Percentiles rank a stretch among this genome's conserved stretches.
These are phyloP conservation scores for Oryza australiensis DNA, from an alignment of 176 grass and related monocot species.

Conservation along the genomic window DNA sequence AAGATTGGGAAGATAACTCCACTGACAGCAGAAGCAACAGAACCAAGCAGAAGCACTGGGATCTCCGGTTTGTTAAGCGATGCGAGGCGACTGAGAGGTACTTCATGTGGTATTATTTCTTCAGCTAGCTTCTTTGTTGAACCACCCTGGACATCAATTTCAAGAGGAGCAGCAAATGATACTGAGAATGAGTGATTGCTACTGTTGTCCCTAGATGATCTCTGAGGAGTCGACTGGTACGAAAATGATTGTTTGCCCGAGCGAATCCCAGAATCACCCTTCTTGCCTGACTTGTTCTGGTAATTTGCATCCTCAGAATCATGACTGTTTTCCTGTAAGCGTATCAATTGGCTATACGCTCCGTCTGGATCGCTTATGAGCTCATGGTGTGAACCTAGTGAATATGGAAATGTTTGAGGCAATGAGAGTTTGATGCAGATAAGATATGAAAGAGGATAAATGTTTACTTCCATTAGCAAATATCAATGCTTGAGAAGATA, in stretches of 20 bases:
- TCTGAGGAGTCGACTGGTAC: slow-evolving; percentile 39
- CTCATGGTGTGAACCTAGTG: slow-evolving; percentile 62
- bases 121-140: slow-evolving; percentile 31
- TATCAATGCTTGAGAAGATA: slow-evolving; percentile 19
- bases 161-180: slow-evolving; percentile 37
- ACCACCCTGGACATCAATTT: slow-evolving; percentile 42
- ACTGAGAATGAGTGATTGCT: slow-evolving; percentile 52
- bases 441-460: neutral
- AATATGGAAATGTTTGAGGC: slow-evolving; percentile 18
- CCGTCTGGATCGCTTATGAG: slow-evolving; percentile 62
- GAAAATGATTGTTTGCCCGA: slow-evolving; percentile 43
- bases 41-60: slow-evolving; percentile 66
- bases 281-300: slow-evolving; percentile 38
- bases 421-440: neutral
- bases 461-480: neutral
- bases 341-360: slow-evolving; percentile 75
- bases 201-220: slow-evolving; percentile 44
- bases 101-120: slow-evolving; percentile 49
- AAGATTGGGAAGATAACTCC: slow-evolving; percentile 78
- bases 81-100: slow-evolving; percentile 54
- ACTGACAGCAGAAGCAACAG: slow-evolving; percentile 59
- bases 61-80: slow-evolving; percentile 77
- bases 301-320: slow-evolving; percentile 31
- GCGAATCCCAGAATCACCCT: slow-evolving; percentile 38
- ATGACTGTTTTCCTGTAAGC: slow-evolving; percentile 55